Base-by-base conservation (phyloP, 805 yeast genomes). In the Myxozyma geophila region DNA sequence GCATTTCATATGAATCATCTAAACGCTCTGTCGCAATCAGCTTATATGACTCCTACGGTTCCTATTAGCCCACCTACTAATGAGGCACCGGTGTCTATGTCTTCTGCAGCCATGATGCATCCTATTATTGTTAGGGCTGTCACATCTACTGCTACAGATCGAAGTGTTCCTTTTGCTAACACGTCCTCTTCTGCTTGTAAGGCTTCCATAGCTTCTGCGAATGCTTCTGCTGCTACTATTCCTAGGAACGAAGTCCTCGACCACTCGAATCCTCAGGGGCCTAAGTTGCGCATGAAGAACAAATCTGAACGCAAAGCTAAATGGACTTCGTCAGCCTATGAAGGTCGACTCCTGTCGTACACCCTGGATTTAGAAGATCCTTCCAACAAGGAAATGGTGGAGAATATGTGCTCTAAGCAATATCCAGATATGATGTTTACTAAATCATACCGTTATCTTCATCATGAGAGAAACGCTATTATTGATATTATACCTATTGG, bases 161-260 rank as follows among this genome's bases (percentile, higher is more conserved):
- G 5, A 2, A 2, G 28, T 28, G 28, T 28, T 28, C 28, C 2
- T 28, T 28, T 5, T 3, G 28, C 28, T 28, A 28, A 28, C 28
- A 28, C 28, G 28, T 2, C 28, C 5, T 28, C 28, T 28, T 28
- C 28, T 28, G 28, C 41, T 39, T 39, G 6, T 7, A 10, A 39
- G 41, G 12, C 41, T 39, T 39, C n/a, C 41, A 2, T 39, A 12
- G 12, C 41, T 39, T 15, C 3, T 10, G n/a, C n/a, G 41, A 15
- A 39, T 12, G 41, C 41, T 39, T 19, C 21, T 17, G 15, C 47
- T n/a, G 47, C 47, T 43, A n/a, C 47, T n/a, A 13, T 4, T 2
- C 21, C 7, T 39, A 3, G 19, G n/a, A 46, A 46, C 50, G 50
- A 46, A 46, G 50, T 46, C 50, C 19, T 46, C 33, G 50, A 46